Evolutionary conservation across 2,329 filamentous ascomycete genomes (phyloP), one percentile per base, ranked within the genome.

Genomic region (Dothiorella sarmentorum): DNA sequence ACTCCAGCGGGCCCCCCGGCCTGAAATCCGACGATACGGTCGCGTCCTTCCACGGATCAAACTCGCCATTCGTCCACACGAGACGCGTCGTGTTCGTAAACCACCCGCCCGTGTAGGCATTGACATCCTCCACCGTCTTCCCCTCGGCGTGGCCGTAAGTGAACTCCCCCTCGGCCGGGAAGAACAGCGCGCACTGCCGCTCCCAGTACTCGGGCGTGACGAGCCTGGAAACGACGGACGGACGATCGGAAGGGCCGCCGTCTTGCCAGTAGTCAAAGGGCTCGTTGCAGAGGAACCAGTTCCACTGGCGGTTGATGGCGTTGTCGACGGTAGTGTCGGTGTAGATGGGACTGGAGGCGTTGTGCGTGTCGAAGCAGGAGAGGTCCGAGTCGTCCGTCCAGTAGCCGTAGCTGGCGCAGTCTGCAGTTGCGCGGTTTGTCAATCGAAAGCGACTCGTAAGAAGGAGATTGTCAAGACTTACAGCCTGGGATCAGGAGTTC

Each of bases 211-310:
- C 73, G 2, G 75, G 68, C 10, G 67, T 76, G 45, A 82, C 74
- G 7, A 83, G 71, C 22, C 80, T 77, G 15, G 81, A 83, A 56
- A 82, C 78, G 42, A 85, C 74, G n/a, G 73, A 75, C 3, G 77
- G 70, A 0, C 64, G 68, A 57, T 66, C 69, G 3, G 65, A 45
- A 0, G 83, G 82, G 6, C 81, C 81, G 18, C 79, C 80, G 61
- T 78, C 77, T 67, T 84, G 80, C 77, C 79, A 85, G 68, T 78
- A 83, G 58, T 73, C 79, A 59, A 83, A 79, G n/a, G 84, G 83
- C 67, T 86, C 82, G 66, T 86, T 86, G 75, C 85, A 86, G 1
- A 78, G 74, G 69, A 85, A 77, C 83, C 84, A 87, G 7, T 75
- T 67, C 83, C 82, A 87, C 61, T 84, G 81, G 0, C 82, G 71